Base-by-base conservation (phyloP, 768 basidiomycete genomes). In the Paxillus rubicundulus region DNA sequence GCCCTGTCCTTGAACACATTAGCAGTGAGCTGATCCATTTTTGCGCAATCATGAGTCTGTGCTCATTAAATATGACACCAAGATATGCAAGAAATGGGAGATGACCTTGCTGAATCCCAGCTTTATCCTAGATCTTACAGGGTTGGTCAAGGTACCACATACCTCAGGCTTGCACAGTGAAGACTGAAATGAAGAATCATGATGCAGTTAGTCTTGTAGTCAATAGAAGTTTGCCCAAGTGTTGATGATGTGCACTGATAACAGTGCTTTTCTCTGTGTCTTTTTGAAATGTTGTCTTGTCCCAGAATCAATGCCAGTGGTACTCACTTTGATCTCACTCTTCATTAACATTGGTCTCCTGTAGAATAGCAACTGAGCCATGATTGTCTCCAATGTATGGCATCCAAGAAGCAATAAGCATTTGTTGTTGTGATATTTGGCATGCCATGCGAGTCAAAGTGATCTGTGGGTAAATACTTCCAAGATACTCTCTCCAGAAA, bases 391-490 rank as follows among this genome's bases (percentile, higher is more conserved):
- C 48, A 86, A 68, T 36, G 76, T 76, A 44, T 70, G 54, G 51
- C 70, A 66, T 28, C 85, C 85, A 37, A 86, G 72, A 34, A 72
- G 68, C 33, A 77, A 68, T 52, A 87, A 66, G 48, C 83, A 70
- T 63, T 82, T 82, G 57, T 82, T 83, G 64, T 86, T 82, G 56
- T 70, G 71, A 62, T 75, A 78, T 73, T 73, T 55, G 62, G 71
- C 57, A 38, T 67, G 68, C 57, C 70, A 56, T 59, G 68, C 61
- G 65, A 70, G 76, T 46, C 81, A 75, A 45, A 89, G 73, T 17
- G 86, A 86, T 59, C 69, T 76, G 63, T 90, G 87, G 13, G 85
- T 87, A 60, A 80, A 88, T 47, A 87, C 82, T 59, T 86, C 80
- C 48, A 89, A 77, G 57, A 83, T 71, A 34, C 82, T 70, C 46